phyloP scores from a whole-genome alignment of 495 filamentous ascomycete genomes.

The Bathelium albidoporum region DNA sequence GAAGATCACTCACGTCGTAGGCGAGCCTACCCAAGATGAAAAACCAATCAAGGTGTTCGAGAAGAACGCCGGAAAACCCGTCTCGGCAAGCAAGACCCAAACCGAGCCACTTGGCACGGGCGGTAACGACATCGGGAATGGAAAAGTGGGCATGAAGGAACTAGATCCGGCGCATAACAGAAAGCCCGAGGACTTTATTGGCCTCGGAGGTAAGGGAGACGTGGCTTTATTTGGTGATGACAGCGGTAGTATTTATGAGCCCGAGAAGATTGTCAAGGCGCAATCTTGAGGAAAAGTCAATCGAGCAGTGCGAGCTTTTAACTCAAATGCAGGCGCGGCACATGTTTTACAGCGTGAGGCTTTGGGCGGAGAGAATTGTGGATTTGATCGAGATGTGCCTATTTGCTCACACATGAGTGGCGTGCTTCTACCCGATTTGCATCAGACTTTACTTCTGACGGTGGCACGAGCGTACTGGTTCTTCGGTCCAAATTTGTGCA shows the following conservation, averaged over 20 bases:
- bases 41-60: conserved; percentile 61
- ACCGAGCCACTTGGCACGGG: neutral
- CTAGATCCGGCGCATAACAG: conserved; percentile 52
- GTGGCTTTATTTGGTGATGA: conserved; percentile 62
- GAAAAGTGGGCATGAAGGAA: conserved; percentile 38
- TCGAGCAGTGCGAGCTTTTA: neutral
- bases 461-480: neutral
- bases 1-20: conserved; percentile 51
- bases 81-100: conserved; percentile 11
- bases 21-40: conserved; percentile 36
- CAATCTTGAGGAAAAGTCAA: neutral
- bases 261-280: conserved; percentile 17
- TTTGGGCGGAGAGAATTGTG: neutral
- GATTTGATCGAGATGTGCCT: neutral
- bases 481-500: no score
- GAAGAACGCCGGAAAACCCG: conserved; percentile 51
- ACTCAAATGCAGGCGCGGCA: neutral
- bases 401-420: neutral
- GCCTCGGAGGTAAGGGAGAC: conserved; percentile 76
- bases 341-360: neutral
- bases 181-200: conserved; percentile 62
- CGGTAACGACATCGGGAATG: conserved; percentile 8
- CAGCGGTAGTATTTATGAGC: conserved; percentile 35
- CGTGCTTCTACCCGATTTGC: neutral
- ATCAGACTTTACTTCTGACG: neutral